Evolutionary conservation across 768 basidiomycete genomes (phyloP).

Genomic region (Crepidotus variabilis): DNA sequence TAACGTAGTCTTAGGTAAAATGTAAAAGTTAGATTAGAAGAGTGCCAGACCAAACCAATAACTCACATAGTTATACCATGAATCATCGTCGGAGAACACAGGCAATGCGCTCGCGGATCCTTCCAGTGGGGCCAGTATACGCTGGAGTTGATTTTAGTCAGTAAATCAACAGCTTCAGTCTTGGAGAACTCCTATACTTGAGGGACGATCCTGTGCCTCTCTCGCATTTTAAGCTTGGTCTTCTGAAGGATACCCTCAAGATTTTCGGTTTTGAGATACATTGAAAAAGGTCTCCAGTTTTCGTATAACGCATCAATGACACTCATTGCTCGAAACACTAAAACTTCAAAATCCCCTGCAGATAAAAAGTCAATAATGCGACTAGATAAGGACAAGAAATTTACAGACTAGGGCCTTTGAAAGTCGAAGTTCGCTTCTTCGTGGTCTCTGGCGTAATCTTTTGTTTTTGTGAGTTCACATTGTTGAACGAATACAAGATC

Average conservation of each 20-base stretch:
- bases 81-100: constrained; percentile 18
- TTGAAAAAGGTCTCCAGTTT: constrained; percentile 29
- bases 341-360: neutral
- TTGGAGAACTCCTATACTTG: constrained; percentile 28
- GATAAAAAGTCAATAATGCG: neutral
- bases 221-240: constrained; percentile 19
- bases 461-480: too few relatives aligned
- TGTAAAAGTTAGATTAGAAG: neutral
- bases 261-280: constrained; percentile 27
- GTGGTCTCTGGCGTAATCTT: neutral
- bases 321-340: constrained; percentile 1
- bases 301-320: constrained; percentile 25
- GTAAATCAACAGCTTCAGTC: neutral
- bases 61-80: constrained; percentile 17
- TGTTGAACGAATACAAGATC: constrained; percentile 4
- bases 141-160: constrained; percentile 23
- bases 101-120: constrained; percentile 26
- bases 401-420: constrained; percentile 1
- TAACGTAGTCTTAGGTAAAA: constrained; percentile 7
- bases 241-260: constrained; percentile 16
- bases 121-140: constrained; percentile 23
- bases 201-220: constrained; percentile 30
- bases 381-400: neutral
- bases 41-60: neutral
- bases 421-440: neutral